These are phyloP conservation scores for Phytophthora pinifolia DNA, from an alignment of 352 stramenopile species.

Conservation along the genomic window DNA sequence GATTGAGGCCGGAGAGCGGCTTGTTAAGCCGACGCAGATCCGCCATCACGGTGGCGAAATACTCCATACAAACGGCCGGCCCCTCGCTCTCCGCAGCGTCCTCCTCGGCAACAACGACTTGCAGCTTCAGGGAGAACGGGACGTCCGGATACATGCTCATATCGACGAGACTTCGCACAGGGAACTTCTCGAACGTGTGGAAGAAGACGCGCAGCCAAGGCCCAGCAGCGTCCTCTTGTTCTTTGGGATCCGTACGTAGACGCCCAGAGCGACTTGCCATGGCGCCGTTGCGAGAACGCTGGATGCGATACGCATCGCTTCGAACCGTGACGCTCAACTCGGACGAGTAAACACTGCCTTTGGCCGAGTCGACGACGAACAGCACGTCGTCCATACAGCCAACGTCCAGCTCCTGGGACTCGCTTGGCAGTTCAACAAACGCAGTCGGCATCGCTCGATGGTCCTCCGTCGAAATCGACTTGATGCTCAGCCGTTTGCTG, in stretches of 20 bases:
- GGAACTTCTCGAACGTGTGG: constrained; percentile 68
- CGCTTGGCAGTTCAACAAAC: background rate
- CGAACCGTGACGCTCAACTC: constrained; percentile 36
- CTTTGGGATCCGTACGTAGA: constrained; percentile 4
- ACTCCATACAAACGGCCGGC: constrained; percentile 3
- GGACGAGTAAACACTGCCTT: constrained; percentile 11
- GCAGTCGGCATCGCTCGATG: constrained; percentile 28
- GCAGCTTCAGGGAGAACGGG: constrained; percentile 14
- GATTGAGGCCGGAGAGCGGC: constrained; percentile 22
- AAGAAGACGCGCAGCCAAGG: constrained; percentile 43
- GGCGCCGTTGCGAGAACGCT: constrained; percentile 21
- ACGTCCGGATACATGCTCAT: constrained; percentile 13
- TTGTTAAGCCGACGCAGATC: constrained; percentile 44
- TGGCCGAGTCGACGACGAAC: constrained; percentile 26
- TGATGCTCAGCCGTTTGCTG: constrained; percentile 2
- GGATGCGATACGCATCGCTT: constrained; percentile 59
- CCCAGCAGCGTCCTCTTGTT: background rate
- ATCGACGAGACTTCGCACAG: constrained; percentile 32
- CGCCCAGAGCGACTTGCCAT: background rate
- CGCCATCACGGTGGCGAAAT: constrained; percentile 45
- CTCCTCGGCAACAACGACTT: constrained; percentile 1
- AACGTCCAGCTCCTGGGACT: background rate
- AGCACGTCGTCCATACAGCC: constrained; percentile 26
- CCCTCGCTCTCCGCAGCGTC: background rate
- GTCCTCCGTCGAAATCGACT: constrained; percentile 36